These are phyloP conservation scores for Ploettnerulaceae sp. DNA, from an alignment of 2,329 filamentous ascomycete species.

Conservation along the genomic window DNA sequence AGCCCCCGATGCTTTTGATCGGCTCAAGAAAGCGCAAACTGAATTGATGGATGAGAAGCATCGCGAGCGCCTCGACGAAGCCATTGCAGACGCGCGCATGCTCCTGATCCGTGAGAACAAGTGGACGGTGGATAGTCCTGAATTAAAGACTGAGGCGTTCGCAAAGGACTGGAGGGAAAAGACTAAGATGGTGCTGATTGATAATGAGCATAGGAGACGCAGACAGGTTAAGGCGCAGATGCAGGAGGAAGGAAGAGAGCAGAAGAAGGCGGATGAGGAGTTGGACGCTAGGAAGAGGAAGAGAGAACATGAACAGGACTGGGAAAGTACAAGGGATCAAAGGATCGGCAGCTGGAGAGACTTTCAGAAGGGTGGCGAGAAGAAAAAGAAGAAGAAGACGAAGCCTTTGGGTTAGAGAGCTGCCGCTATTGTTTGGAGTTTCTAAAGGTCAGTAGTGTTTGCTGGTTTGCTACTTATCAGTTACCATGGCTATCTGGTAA, in stretches of 20 bases:
- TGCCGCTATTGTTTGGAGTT: slow-evolving; percentile 2
- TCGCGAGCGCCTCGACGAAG: slow-evolving; percentile 81
- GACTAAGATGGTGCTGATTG: slow-evolving; percentile 81
- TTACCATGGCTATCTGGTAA: too few species aligned
- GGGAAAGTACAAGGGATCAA: slow-evolving; percentile 88
- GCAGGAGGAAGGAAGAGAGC: slow-evolving; percentile 90
- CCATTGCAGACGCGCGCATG: slow-evolving; percentile 92
- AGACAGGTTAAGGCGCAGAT: slow-evolving; percentile 89
- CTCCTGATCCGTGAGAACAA: slow-evolving; percentile 91
- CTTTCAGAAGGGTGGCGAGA: slow-evolving; percentile 69
- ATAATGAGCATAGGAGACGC: slow-evolving; percentile 80
- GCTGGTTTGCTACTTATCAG: too few species aligned
- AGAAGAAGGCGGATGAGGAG: slow-evolving; percentile 82
- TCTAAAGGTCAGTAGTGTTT: slow-evolving; percentile 14
- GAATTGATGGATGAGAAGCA: slow-evolving; percentile 92
- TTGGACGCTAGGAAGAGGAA: slow-evolving; percentile 74
- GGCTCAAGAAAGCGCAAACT: slow-evolving; percentile 89
- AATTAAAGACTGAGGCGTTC: slow-evolving; percentile 80
- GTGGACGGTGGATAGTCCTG: slow-evolving; percentile 82
- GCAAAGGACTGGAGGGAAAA: slow-evolving; percentile 85
- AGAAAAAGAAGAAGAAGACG: slow-evolving; percentile 63
- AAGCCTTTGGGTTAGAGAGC: slow-evolving; percentile 31
- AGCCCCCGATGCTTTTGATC: slow-evolving; percentile 93
- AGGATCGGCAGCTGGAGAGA: slow-evolving; percentile 91
- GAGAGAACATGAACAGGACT: slow-evolving; percentile 88